These are phyloP conservation scores for Kalaharituber pfeilii DNA, from an alignment of 2,329 filamentous ascomycete genomes.

Conservation along the genomic window DNA sequence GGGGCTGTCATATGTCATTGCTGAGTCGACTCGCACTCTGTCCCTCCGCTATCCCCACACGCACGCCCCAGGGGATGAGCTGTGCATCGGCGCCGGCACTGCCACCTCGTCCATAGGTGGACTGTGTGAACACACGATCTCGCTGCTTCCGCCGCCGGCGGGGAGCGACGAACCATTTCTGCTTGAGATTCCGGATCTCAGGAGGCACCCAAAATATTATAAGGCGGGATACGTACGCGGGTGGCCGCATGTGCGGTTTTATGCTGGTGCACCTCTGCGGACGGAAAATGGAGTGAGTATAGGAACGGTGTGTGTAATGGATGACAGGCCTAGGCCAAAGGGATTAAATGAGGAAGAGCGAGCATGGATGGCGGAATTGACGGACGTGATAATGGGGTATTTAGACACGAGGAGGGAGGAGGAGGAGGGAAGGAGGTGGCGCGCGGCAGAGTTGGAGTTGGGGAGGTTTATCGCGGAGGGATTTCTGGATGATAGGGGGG, in stretches of 20 bases:
- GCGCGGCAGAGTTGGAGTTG: constrained; percentile 19
- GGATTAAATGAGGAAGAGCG: constrained; percentile 12
- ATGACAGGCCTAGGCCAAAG: constrained; percentile 16
- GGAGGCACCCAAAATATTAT: constrained; percentile 11
- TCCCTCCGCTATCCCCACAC: constrained; percentile 27
- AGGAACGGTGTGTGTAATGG: constrained; percentile 20
- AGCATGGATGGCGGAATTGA: constrained; percentile 17
- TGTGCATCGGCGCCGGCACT: constrained; percentile 26
- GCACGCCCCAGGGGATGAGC: constrained; percentile 23
- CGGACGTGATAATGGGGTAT: constrained; percentile 21
- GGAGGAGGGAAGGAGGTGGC: constrained; percentile 14
- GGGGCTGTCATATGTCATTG: constrained; percentile 34
- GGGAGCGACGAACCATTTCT: constrained; percentile 18
- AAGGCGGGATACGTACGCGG: constrained; percentile 14
- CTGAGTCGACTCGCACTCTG: constrained; percentile 34
- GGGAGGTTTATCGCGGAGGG: constrained; percentile 21
- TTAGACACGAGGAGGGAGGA: constrained; percentile 18
- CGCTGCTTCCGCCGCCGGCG: constrained; percentile 18
- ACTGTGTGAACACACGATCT: constrained; percentile 26
- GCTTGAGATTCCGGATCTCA: constrained; percentile 22
- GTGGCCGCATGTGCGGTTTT: constrained; percentile 17
- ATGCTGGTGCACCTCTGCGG: constrained; percentile 19
- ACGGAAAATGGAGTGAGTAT: constrained; percentile 20
- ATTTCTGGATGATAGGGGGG: constrained; percentile 14
- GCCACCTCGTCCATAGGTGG: constrained; percentile 25